Conservation (phyloP, 176 grass and related monocot genomes). For the Otatea glauca region DNA sequence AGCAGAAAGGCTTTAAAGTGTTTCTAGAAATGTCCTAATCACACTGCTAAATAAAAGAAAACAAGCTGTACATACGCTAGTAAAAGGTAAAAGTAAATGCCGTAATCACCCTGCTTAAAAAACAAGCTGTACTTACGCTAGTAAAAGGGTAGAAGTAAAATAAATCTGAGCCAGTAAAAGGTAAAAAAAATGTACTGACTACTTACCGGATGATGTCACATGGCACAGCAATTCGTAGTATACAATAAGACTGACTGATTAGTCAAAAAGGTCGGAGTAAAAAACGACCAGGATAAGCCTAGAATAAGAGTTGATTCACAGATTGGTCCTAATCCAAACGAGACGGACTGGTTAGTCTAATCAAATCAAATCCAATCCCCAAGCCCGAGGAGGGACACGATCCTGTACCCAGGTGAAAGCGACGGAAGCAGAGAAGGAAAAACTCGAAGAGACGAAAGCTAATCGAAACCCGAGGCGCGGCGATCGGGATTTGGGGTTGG, state of each 20-base stretch:
- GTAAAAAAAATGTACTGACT: neutral
- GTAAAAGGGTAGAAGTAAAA: neutral
- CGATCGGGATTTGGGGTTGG: conserved; percentile 1
- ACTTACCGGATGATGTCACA: neutral
- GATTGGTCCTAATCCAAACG: neutral
- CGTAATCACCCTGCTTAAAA: conserved; percentile 10
- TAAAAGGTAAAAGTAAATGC: neutral
- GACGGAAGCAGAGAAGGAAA: neutral
- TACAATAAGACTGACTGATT: neutral
- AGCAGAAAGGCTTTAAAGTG: neutral
- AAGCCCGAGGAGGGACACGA: neutral
- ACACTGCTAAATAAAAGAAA: conserved; percentile 2
- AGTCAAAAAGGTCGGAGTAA: neutral
- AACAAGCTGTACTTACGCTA: neutral
- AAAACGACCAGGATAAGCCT: conserved; percentile 29
- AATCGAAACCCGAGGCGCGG: conserved; percentile 4
- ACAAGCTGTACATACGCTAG: neutral
- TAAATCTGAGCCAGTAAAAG: neutral
- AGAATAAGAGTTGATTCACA: neutral
- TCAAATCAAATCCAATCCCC: neutral
- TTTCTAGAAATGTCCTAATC: conserved; percentile 1
- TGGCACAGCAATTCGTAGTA: neutral
- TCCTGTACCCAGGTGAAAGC: conserved; percentile 31
- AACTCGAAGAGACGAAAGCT: neutral
- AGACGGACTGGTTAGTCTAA: neutral